Evolutionary conservation across 2,329 filamentous ascomycete genomes (phyloP).

Genomic region (Aspergillus clavatus): DNA sequence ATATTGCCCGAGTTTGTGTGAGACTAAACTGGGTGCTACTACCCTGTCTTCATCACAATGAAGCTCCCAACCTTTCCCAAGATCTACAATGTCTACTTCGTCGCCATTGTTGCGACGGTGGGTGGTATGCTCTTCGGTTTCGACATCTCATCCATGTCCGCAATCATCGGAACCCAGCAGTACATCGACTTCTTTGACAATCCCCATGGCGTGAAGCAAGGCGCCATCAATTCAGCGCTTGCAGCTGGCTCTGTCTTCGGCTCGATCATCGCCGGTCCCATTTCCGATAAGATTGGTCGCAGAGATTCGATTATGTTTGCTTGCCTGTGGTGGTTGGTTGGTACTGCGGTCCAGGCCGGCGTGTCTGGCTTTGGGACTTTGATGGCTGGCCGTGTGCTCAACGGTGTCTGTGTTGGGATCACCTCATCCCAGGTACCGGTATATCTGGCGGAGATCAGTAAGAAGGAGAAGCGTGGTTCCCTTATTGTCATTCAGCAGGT

Average conservation of each 20-base stretch:
- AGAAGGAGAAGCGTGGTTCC: slow-evolving; percentile 30
- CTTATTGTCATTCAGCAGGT: slow-evolving; percentile 32
- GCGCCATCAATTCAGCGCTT: slow-evolving; percentile 47
- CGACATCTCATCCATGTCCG: slow-evolving; percentile 53
- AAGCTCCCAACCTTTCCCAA: slow-evolving; percentile 40
- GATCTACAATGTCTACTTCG: slow-evolving; percentile 52
- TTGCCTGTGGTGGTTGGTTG: slow-evolving; percentile 47
- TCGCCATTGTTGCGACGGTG: slow-evolving; percentile 50
- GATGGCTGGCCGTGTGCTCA: slow-evolving; percentile 24
- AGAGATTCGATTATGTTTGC: slow-evolving; percentile 46
- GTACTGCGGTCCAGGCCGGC: slow-evolving; percentile 41
- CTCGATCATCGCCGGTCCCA: slow-evolving; percentile 41
- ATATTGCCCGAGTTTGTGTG: no score
- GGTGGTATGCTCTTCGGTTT: slow-evolving; percentile 53
- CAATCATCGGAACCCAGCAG: slow-evolving; percentile 48
- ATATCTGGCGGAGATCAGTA: slow-evolving; percentile 35
- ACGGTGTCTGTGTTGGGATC: slow-evolving; percentile 31
- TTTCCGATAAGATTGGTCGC: slow-evolving; percentile 48
- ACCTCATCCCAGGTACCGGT: slow-evolving; percentile 35
- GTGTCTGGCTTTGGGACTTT: slow-evolving; percentile 38
- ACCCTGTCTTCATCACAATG: slow-evolving; percentile 6
- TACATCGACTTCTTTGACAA: slow-evolving; percentile 50
- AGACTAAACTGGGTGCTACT: no score
- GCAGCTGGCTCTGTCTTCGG: slow-evolving; percentile 48
- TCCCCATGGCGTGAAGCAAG: slow-evolving; percentile 46